Base-by-base conservation (phyloP, 495 filamentous ascomycete genomes). In the Trichoderma gamsii region DNA sequence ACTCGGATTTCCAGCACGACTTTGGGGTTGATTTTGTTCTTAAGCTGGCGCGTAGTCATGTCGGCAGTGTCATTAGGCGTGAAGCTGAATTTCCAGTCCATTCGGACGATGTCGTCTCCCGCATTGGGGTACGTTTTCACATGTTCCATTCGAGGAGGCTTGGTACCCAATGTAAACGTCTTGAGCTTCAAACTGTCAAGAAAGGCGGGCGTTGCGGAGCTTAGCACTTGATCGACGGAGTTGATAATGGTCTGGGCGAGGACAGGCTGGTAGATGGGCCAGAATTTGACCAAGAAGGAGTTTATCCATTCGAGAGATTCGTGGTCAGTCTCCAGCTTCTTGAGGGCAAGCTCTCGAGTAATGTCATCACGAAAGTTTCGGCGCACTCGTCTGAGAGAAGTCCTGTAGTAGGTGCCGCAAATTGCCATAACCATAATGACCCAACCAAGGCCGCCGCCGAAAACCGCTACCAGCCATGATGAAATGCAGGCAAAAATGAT, bases 41-140 rank as follows among this genome's bases (percentile, higher is more conserved):
- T 95, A 71, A 96, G 76, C 74, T 99, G 95, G 59, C 89, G 88
- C 25, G 87, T 81, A 6, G 95, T 99, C 83, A 99, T 83, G 78
- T 99, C 95, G 69, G 90, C 87, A 12, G 84, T 90, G 76, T 99
- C 95, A 72, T 94, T 97, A 11, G 95, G 95, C 0, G 91, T 98
- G 78, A 99, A 99, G 80, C 93, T 97, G 79, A 99, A 98, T 72
- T 96, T 93, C 95, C 95, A 99, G 75, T 99, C 95, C 96, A 98
- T 99, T 67, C 98, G 85, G 52, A 99, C 91, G 67, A 90, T 90
- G 73, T 99, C 94, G 63, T 97, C 92, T 61, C 97, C 91, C 15
- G 92, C 90, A 79, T 96, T 97, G 32, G 95, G 93, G 72, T 98
- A 98, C 8, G 95, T 96, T 82, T 96, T 97, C 72, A 98, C 95